These are phyloP conservation scores for Rosa lucieae DNA, from an alignment of 306 rosid species.

Conservation along the genomic window DNA sequence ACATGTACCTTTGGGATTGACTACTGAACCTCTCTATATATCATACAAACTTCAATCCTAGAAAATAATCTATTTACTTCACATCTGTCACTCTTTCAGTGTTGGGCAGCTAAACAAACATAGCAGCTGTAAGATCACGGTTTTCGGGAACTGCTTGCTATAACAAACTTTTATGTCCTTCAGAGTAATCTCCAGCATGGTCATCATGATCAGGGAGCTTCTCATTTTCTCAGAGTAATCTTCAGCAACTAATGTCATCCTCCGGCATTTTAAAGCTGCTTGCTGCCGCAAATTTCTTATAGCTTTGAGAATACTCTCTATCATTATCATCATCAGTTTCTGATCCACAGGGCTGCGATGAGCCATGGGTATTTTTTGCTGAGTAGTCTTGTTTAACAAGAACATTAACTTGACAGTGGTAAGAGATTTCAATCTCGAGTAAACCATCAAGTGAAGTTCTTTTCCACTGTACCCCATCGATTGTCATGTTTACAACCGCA, in stretches of 20 bases:
- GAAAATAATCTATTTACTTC: too few relatives aligned
- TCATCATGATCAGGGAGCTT: neutral
- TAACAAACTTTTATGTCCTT: neutral
- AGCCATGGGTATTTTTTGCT: neutral
- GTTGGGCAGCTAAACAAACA: too few relatives aligned
- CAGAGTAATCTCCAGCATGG: neutral
- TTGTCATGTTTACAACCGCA: neutral
- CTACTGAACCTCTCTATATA: too few relatives aligned
- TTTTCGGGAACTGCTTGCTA: too few relatives aligned
- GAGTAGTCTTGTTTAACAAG: neutral
- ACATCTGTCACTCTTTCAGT: too few relatives aligned
- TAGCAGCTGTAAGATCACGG: too few relatives aligned
- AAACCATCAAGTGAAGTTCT: neutral
- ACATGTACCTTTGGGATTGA: too few relatives aligned
- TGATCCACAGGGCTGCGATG: neutral
- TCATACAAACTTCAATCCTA: too few relatives aligned
- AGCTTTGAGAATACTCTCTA: neutral
- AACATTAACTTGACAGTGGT: neutral
- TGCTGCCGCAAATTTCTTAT: neutral
- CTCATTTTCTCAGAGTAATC: neutral
- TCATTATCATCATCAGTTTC: neutral
- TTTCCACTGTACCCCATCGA: neutral
- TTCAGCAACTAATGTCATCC: neutral
- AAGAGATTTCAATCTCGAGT: neutral
- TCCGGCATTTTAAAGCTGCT: neutral